Base-by-base conservation (phyloP, 352 stramenopile genomes). In the Globisporangium barbulae region DNA sequence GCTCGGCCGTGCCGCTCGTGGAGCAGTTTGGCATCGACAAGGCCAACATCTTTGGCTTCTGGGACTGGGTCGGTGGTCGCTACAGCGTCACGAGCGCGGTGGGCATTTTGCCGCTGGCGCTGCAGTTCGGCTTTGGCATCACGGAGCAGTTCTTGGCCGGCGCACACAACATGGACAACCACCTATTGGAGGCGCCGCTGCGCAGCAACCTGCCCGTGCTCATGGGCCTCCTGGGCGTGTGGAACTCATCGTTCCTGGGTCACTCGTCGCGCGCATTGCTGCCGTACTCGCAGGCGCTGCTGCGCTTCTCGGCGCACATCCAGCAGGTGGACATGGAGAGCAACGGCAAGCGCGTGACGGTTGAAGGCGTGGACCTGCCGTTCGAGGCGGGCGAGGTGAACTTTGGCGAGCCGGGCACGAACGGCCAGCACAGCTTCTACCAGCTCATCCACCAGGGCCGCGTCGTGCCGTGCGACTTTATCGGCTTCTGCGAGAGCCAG, bases 261-360 rank as follows among this genome's bases (percentile, higher is more conserved):
- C 95, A 98, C 79, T 80, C 83, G 67, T 90, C 90, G 47, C 81
- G 94, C 49, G 94, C 91, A 17, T 70, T 99, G 64, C 81, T 99
- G 63, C 89, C 89, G 60, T 97, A 98, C 79, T 91, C 89, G 22
- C 91, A 99, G 77, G 90, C 96, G 41, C 81, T 99, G 45, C 72
- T 97, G 50, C 89, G 91, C 61, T 99, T 99, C 74, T 86, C 98
- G 15, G 94, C 96, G 2, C 93, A 99, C 79, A 98, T 99, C 69
- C 97, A 99, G 81, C 94, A 98, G 73, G 93, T 99, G 37, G 97
- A 99, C 78, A 99, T 99, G 97, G 97, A 99, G 79, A 97, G 81
- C 75, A 99, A 99, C 78, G 97, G 97, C 44, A 99, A 99, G 90
- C 84, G 96, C 49, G 97, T 99, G 56, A 93, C 83, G 5, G 71